These are phyloP conservation scores for Cardamine resedifolia DNA, from an alignment of 345 rosid species.

Conservation along the genomic window DNA sequence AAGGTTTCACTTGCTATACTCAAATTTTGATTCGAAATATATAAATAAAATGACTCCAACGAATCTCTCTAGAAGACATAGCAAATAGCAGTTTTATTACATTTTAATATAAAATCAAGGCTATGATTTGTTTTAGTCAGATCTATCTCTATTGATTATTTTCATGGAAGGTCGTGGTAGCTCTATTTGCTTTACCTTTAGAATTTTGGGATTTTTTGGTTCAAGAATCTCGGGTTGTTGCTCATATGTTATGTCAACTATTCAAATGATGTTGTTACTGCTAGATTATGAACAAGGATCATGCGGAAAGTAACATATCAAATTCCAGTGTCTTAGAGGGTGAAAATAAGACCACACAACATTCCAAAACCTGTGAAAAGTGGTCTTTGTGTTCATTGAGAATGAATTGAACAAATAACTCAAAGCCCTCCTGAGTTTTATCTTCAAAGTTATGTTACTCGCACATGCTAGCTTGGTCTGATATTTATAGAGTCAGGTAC, in stretches of 20 bases:
- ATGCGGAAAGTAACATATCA: constrained; percentile 1
- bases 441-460: constrained; percentile 24
- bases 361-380: constrained; percentile 18
- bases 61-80: not conserved
- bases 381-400: constrained; percentile 5
- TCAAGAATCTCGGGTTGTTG: constrained; percentile 1
- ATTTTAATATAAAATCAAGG: not conserved
- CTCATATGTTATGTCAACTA: not conserved
- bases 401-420: constrained; percentile 20
- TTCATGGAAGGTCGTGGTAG: not conserved
- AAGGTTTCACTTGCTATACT: constrained; percentile 18
- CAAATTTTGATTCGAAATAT: not conserved
- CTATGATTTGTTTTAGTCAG: constrained; percentile 10
- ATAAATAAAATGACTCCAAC: not conserved
- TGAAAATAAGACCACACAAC: constrained; percentile 25
- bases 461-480: constrained; percentile 12
- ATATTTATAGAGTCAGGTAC: constrained; percentile 30
- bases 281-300: constrained; percentile 5
- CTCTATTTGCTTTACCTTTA: not conserved
- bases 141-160: constrained; percentile 8
- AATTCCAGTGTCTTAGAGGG: not conserved
- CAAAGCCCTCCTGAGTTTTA: not conserved
- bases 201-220: not conserved
- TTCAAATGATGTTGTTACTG: not conserved
- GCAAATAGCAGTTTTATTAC: not conserved